phyloP scores from a whole-genome alignment of 129 eudicot genomes.

The Artemisia argyi region DNA sequence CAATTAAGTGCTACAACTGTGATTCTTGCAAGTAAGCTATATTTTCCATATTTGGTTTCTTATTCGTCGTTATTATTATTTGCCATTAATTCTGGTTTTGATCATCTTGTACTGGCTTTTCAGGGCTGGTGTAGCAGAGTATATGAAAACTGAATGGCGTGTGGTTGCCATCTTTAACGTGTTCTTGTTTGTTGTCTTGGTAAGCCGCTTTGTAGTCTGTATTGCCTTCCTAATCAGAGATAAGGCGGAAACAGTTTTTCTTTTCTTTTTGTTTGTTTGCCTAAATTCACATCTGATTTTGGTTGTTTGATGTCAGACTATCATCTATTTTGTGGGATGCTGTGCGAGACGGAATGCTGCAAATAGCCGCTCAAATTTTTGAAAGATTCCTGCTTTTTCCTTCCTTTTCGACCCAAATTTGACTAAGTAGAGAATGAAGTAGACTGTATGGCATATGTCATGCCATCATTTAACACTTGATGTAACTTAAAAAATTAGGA shows the following conservation, averaged over 20 bases:
- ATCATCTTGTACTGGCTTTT: neutral
- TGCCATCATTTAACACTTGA: neutral
- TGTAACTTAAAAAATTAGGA: conserved; percentile 1
- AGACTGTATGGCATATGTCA: too few relatives aligned
- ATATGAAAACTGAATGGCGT: conserved; percentile 95
- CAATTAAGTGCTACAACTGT: conserved; percentile 77
- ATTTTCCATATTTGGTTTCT: neutral
- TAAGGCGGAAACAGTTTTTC: too few relatives aligned
- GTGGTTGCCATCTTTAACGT: conserved; percentile 90
- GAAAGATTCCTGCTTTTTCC: conserved; percentile 15
- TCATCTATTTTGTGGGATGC: conserved; percentile 91
- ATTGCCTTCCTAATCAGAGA: too few relatives aligned
- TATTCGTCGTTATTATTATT: neutral
- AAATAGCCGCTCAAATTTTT: conserved; percentile 49
- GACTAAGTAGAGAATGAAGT: neutral
- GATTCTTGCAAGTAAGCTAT: conserved; percentile 91
- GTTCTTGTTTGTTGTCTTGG: conserved; percentile 77
- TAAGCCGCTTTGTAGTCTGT: conserved; percentile 24
- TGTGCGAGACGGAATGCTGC: conserved; percentile 92
- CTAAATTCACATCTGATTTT: conserved; percentile 6
- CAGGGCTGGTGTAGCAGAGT: conserved; percentile 97
- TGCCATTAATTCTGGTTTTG: conserved; percentile 9
- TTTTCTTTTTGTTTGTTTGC: neutral
- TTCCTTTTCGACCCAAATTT: neutral
- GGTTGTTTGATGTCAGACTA: conserved; percentile 38